Evolutionary conservation across 495 filamentous ascomycete species (phyloP).

Genomic region (Lasiosphaeriaceae sp.): DNA sequence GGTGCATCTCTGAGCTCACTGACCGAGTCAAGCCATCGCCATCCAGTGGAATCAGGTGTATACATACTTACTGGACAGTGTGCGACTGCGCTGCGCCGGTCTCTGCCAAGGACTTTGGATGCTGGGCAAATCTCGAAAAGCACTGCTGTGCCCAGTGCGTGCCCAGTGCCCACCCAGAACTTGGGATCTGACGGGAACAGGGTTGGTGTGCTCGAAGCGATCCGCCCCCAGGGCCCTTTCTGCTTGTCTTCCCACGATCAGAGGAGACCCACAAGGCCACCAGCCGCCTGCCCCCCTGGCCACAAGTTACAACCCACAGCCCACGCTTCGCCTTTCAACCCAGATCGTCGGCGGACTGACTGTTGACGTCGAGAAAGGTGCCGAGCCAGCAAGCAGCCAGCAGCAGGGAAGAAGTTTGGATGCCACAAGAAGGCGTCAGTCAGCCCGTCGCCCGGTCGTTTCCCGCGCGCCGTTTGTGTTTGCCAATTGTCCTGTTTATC

Average conservation of each 20-base stretch:
- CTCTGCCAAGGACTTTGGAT: conserved; percentile 3
- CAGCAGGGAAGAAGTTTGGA: not conserved
- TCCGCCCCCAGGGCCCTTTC: conserved; percentile 14
- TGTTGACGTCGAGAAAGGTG: not conserved
- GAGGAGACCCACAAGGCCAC: not conserved
- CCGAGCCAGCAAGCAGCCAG: not conserved
- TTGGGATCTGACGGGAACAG: conserved; percentile 15
- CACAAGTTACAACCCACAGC: not conserved
- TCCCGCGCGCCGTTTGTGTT: conserved; percentile 10
- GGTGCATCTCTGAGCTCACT: not conserved
- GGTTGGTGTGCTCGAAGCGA: conserved; percentile 13
- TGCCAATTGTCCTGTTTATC: conserved; percentile 6
- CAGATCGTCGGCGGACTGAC: not conserved
- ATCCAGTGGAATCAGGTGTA: not conserved
- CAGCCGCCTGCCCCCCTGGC: not conserved
- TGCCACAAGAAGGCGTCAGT: conserved; percentile 16
- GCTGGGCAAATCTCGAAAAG: conserved; percentile 10
- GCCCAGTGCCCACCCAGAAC: not conserved
- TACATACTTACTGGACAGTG: not conserved
- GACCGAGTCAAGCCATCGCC: not conserved
- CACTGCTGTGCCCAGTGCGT: too few relatives aligned
- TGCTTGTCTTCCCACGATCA: conserved; percentile 16
- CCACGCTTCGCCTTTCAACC: not conserved
- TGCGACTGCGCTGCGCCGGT: not conserved
- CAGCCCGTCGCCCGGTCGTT: conserved; percentile 22